Conservation (phyloP, 2,329 filamentous ascomycete genomes). For the Phaeophleospora eucalypticola region DNA sequence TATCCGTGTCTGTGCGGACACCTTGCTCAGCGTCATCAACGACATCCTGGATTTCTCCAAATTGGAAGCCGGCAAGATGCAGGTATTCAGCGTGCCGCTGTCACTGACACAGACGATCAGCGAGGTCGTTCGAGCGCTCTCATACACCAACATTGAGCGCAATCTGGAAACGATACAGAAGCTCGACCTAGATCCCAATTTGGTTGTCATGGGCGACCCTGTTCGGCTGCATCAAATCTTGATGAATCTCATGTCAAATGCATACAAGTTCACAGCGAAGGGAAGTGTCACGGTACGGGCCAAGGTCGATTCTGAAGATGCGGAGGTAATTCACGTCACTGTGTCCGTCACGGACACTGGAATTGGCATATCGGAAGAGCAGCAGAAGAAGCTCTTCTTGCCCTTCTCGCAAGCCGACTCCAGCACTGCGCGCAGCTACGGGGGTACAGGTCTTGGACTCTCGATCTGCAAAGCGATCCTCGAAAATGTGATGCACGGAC, state of each 20-base stretch:
- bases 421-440: slow-evolving; percentile 85
- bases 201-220: slow-evolving; percentile 50
- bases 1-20: slow-evolving; percentile 61
- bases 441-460: slow-evolving; percentile 82
- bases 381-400: slow-evolving; percentile 80
- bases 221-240: slow-evolving; percentile 50
- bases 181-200: slow-evolving; percentile 51
- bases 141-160: slow-evolving; percentile 60
- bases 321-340: slow-evolving; percentile 67
- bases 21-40: slow-evolving; percentile 50
- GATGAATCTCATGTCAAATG: slow-evolving; percentile 86
- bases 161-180: slow-evolving; percentile 57
- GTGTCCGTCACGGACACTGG: slow-evolving; percentile 88
- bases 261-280: slow-evolving; percentile 86
- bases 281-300: slow-evolving; percentile 83
- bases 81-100: slow-evolving; percentile 57
- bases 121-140: slow-evolving; percentile 60
- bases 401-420: slow-evolving; percentile 92
- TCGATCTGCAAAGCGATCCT: slow-evolving; percentile 95
- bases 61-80: slow-evolving; percentile 52
- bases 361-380: slow-evolving; percentile 81
- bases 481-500: slow-evolving; percentile 84
- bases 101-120: slow-evolving; percentile 55
- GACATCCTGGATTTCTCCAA: slow-evolving; percentile 52
- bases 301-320: slow-evolving; percentile 65